These are phyloP conservation scores for Diaporthe nobilis DNA, from an alignment of 2,329 filamentous ascomycete genomes.

Conservation along the genomic window DNA sequence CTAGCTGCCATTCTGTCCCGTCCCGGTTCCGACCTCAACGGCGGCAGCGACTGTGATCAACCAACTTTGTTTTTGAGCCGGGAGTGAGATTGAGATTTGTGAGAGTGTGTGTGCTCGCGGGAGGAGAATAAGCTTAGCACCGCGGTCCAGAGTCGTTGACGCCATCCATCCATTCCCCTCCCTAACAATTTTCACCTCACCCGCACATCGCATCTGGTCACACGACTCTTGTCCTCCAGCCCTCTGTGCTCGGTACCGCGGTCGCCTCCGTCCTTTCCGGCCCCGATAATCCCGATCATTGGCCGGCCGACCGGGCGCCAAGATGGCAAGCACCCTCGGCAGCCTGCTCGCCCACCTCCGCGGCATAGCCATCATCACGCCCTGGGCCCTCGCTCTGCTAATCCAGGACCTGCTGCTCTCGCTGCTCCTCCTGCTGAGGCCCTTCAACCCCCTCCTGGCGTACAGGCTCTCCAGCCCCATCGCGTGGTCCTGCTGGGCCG, in stretches of 20 bases:
- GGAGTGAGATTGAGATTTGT: background rate
- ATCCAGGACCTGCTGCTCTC: conserved; percentile 66
- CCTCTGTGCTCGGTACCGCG: background rate
- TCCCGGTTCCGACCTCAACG: background rate
- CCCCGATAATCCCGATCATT: background rate
- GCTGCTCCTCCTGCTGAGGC: conserved; percentile 62
- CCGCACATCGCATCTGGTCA: background rate
- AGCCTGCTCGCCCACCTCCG: conserved; percentile 55
- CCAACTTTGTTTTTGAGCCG: background rate
- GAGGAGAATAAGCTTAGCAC: background rate
- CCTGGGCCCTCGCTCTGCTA: conserved; percentile 68
- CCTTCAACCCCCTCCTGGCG: conserved; percentile 62
- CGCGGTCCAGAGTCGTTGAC: conserved; percentile 1
- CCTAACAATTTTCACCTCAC: too few species aligned
- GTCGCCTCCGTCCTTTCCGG: background rate
- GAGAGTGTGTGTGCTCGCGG: too few species aligned
- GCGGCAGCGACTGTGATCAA: background rate
- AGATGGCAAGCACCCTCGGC: conserved; percentile 36
- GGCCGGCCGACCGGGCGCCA: conserved; percentile 2
- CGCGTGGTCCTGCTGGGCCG: conserved; percentile 68
- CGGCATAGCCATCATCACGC: conserved; percentile 59
- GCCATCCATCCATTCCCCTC: background rate
- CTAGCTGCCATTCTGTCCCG: background rate
- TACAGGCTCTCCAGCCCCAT: conserved; percentile 69
- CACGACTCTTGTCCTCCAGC: background rate